Percentiles rank a stretch among this genome's conserved stretches.
Evolutionary conservation across 768 basidiomycete genomes (phyloP).

Genomic region (Pisolithus microcarpus): DNA sequence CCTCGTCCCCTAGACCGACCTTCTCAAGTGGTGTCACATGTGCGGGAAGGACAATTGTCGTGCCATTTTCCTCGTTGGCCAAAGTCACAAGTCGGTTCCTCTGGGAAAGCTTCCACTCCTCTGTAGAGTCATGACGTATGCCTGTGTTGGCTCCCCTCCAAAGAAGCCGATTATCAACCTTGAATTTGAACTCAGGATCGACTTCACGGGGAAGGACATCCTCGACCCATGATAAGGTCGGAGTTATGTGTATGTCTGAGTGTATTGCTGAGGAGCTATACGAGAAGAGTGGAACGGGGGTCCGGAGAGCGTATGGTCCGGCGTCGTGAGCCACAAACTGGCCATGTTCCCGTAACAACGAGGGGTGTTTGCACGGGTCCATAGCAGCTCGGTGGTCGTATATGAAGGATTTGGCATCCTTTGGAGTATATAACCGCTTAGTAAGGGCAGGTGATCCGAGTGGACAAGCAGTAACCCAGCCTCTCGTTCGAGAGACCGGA

Average conservation of each 20-base stretch:
- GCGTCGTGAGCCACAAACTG: constrained; percentile 43
- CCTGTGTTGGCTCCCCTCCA: constrained; percentile 72
- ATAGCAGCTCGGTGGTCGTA: constrained; percentile 26
- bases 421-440: constrained; percentile 10
- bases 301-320: constrained; percentile 33
- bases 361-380: constrained; percentile 35
- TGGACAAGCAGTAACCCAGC: constrained; percentile 36
- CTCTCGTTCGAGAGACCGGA: constrained; percentile 6
- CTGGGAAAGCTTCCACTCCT: constrained; percentile 44
- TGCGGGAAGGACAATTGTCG: constrained; percentile 28
- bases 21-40: constrained; percentile 19
- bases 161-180: constrained; percentile 49
- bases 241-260: constrained; percentile 42
- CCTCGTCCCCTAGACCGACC: constrained; percentile 24
- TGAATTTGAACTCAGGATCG: constrained; percentile 62
- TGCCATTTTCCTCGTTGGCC: constrained; percentile 32
- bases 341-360: constrained; percentile 39
- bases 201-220: constrained; percentile 36
- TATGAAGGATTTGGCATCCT: constrained; percentile 18
- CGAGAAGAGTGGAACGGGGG: constrained; percentile 41
- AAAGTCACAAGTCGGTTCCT: constrained; percentile 37
- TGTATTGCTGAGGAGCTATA: constrained; percentile 41
- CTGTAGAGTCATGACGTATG: constrained; percentile 32
- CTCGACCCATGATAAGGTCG: constrained; percentile 38
- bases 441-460: constrained; percentile 30